Evolutionary conservation across 257 asterid species (phyloP).

Genomic region (Jacaranda mimosifolia): DNA sequence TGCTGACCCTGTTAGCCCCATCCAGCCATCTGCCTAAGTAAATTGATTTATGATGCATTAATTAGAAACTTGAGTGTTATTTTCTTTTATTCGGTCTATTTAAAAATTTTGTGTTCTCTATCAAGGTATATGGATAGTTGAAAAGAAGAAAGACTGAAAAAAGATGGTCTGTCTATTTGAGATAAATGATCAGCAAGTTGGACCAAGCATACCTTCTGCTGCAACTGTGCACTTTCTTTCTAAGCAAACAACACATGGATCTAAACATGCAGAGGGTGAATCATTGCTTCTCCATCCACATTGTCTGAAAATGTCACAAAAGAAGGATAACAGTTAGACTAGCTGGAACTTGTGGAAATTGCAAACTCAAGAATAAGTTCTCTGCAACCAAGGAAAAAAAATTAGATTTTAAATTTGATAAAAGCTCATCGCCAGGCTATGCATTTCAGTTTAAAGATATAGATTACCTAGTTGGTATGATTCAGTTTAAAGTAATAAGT

Average conservation of each 20-base stretch:
- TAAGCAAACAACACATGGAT: conserved; percentile 93
- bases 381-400: not conserved
- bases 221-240: conserved; percentile 89
- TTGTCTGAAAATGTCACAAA: conserved; percentile 53
- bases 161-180: not conserved
- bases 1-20: no score
- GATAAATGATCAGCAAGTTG: conserved; percentile 14
- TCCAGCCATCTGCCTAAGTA: no score
- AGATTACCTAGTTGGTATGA: no score
- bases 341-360: not conserved
- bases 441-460: no score
- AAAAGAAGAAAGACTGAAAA: not conserved
- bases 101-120: not conserved
- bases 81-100: not conserved
- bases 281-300: conserved; percentile 80
- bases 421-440: not conserved
- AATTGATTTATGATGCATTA: not conserved
- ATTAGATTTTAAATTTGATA: not conserved
- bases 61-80: not conserved
- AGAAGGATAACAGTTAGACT: not conserved
- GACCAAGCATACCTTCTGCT: conserved; percentile 70
- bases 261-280: conserved; percentile 53
- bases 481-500: no score
- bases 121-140: not conserved
- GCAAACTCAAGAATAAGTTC: conserved; percentile 1